phyloP scores from a whole-genome alignment of 2,329 filamentous ascomycete genomes.

The Colletotrichum spinosum region DNA sequence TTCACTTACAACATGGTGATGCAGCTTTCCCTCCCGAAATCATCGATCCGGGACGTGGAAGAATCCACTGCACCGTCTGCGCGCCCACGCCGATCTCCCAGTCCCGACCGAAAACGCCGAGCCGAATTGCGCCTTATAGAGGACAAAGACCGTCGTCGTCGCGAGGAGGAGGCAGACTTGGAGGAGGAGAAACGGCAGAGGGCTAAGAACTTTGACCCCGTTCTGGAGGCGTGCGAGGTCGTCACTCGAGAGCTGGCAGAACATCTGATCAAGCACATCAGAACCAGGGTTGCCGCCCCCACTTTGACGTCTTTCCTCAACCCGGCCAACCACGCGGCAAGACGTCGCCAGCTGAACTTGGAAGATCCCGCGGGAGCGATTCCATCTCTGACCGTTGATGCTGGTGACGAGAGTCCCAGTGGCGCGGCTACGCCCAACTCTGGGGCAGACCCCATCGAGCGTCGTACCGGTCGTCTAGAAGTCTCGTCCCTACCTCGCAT shows the following conservation, averaged over 20 bases:
- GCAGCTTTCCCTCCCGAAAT: slow-evolving; percentile 70
- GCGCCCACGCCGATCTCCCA: slow-evolving; percentile 48
- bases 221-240: slow-evolving; percentile 82
- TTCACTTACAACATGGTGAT: slow-evolving; percentile 95
- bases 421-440: slow-evolving; percentile 73
- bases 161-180: slow-evolving; percentile 83
- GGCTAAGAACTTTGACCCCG: slow-evolving; percentile 91
- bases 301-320: slow-evolving; percentile 85
- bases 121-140: slow-evolving; percentile 68
- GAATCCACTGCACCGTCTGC: slow-evolving; percentile 39
- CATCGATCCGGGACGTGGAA: slow-evolving; percentile 30
- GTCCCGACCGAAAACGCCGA: slow-evolving; percentile 47
- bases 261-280: slow-evolving; percentile 89
- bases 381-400: slow-evolving; percentile 66
- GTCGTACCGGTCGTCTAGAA: slow-evolving; percentile 67
- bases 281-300: slow-evolving; percentile 86
- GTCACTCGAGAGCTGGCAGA: slow-evolving; percentile 85
- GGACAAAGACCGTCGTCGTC: slow-evolving; percentile 72
- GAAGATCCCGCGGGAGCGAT: slow-evolving; percentile 45
- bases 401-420: slow-evolving; percentile 71
- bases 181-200: slow-evolving; percentile 92
- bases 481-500: slow-evolving; percentile 79
- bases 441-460: slow-evolving; percentile 70
- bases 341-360: slow-evolving; percentile 78
- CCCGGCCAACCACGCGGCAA: slow-evolving; percentile 82